phyloP scores from a whole-genome alignment of 306 rosid species.

The Begonia masoniana region DNA sequence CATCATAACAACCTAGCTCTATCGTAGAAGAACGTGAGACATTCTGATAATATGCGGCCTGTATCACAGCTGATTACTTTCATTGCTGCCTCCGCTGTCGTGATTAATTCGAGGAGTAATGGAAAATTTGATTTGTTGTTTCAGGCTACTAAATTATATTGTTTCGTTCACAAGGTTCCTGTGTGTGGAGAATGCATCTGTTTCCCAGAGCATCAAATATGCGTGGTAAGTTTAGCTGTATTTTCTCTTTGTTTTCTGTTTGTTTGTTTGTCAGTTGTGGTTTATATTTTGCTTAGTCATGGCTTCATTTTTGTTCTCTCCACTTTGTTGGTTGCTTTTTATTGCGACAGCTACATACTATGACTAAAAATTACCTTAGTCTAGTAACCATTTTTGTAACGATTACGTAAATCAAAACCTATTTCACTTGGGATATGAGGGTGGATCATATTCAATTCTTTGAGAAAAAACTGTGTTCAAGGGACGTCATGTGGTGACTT shows the following conservation, averaged over 20 bases:
- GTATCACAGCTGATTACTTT: neutral
- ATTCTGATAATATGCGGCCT: neutral
- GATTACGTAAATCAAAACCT: too few relatives aligned
- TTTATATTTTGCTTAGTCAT: neutral
- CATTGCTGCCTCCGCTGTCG: neutral
- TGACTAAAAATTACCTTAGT: too few relatives aligned
- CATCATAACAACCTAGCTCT: neutral
- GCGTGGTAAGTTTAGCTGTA: constrained; percentile 46
- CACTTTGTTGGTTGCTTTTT: too few relatives aligned
- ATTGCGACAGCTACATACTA: too few relatives aligned
- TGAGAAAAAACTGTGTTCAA: too few relatives aligned
- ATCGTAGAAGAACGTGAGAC: neutral
- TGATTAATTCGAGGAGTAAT: constrained; percentile 4
- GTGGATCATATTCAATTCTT: too few relatives aligned
- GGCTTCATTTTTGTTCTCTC: neutral
- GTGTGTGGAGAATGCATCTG: constrained; percentile 99
- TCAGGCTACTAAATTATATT: constrained; percentile 94
- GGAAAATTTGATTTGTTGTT: constrained; percentile 11
- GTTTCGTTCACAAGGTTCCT: constrained; percentile 98
- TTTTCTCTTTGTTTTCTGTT: neutral
- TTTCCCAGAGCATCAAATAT: constrained; percentile 91
- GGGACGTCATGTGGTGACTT: too few relatives aligned
- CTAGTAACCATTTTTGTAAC: too few relatives aligned
- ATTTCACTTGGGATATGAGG: too few relatives aligned
- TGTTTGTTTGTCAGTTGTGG: neutral